These are phyloP conservation scores for Rhodotorula glutinis DNA, from an alignment of 1,284 basidiomycete genomes.

Conservation along the genomic window DNA sequence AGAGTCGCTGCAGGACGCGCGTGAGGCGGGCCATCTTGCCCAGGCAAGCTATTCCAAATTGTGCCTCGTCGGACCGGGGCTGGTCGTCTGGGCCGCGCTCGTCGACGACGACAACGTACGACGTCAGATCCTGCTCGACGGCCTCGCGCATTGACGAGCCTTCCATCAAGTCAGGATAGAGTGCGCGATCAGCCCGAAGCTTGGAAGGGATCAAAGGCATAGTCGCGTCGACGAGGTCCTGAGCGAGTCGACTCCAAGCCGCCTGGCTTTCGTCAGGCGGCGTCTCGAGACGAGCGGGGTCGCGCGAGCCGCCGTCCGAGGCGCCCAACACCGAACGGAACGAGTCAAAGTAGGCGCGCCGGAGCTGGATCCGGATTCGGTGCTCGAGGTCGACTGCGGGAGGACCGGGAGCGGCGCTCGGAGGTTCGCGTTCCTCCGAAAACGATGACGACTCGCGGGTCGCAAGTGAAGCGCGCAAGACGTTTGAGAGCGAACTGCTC, in stretches of 20 bases:
- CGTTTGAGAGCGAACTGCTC: no score
- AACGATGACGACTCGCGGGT: no score
- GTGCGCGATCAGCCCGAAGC: not conserved
- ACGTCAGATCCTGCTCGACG: not conserved
- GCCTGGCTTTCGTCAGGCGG: not conserved
- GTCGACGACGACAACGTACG: no score
- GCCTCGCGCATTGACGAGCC: not conserved
- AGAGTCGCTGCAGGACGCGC: slow-evolving; percentile 56
- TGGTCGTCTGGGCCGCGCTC: no score
- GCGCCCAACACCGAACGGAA: slow-evolving; percentile 54
- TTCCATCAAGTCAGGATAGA: not conserved
- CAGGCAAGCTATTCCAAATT: not conserved
- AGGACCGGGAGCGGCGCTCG: no score
- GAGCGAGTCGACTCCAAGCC: not conserved
- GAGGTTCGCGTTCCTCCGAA: no score
- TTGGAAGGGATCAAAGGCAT: slow-evolving; percentile 10
- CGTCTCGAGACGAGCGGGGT: no score
- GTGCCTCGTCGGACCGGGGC: not conserved
- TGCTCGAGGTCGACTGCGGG: slow-evolving; percentile 24
- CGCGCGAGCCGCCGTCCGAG: not conserved
- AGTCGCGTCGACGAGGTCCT: slow-evolving; percentile 1
- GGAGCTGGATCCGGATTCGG: slow-evolving; percentile 57
- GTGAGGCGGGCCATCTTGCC: slow-evolving; percentile 45
- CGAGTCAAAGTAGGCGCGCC: slow-evolving; percentile 62
- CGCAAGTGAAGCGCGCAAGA: no score